A percentile compares a stretch with the other conserved stretches of the same genome.
phyloP scores from a whole-genome alignment of 441 rosid genomes.

The Gossypium trilobum region DNA sequence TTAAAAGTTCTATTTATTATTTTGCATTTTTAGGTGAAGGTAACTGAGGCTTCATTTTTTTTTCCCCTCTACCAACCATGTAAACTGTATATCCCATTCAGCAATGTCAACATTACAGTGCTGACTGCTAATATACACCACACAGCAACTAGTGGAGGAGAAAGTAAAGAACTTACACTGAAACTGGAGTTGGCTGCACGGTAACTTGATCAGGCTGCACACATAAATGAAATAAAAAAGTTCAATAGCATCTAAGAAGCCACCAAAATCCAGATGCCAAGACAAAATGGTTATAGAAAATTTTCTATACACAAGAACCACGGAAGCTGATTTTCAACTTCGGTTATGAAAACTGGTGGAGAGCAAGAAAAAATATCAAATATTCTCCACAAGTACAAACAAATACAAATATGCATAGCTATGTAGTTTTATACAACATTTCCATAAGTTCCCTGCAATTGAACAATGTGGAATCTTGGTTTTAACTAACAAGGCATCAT shows the following conservation, averaged over 20 bases:
- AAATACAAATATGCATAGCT: not conserved
- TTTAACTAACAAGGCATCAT: not conserved
- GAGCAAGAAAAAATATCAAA: not conserved
- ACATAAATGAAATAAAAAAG: conserved; percentile 15
- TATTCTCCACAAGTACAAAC: not conserved
- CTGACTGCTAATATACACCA: not conserved
- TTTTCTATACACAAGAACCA: not conserved
- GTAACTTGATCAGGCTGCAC: conserved; percentile 70
- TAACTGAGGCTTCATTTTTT: not conserved
- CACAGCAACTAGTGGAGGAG: not conserved
- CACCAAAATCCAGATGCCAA: not conserved
- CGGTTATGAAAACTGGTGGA: not conserved
- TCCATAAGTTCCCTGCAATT: not conserved
- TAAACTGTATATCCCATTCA: not conserved
- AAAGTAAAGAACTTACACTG: conserved; percentile 55
- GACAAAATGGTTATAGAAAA: not conserved
- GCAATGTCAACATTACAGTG: not conserved
- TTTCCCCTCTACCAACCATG: not conserved
- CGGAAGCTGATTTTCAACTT: not conserved
- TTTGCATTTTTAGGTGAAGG: not conserved
- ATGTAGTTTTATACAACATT: not conserved
- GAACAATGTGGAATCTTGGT: not conserved
- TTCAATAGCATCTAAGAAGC: conserved; percentile 2
- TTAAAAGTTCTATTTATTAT: not conserved
- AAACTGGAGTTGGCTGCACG: conserved; percentile 68